A percentile compares a stretch with the other conserved stretches of the same genome.
These are phyloP conservation scores for Aphanomyces astaci DNA, from an alignment of 352 stramenopile species.

Conservation along the genomic window DNA sequence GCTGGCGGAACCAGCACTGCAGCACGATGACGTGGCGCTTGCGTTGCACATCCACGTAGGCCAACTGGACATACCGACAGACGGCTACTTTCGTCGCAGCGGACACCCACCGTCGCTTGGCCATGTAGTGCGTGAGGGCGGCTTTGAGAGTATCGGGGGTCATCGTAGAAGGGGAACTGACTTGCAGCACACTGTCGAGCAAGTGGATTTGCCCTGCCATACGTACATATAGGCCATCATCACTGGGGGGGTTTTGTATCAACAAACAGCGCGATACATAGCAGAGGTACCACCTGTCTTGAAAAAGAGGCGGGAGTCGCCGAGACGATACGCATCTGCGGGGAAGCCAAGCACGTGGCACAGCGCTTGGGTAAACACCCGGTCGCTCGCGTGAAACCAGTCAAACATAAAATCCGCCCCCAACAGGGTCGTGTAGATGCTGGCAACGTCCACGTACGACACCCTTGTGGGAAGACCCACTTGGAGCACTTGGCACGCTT, in stretches of 20 bases:
- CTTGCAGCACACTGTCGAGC: conserved; percentile 65
- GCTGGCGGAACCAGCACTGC: conserved; percentile 17
- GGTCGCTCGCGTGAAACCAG: conserved; percentile 73
- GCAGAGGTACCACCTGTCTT: conserved; percentile 62
- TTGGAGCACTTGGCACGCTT: conserved; percentile 69
- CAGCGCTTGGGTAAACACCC: conserved; percentile 78
- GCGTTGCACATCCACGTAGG: conserved; percentile 41
- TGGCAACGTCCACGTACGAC: conserved; percentile 70
- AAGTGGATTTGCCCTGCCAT: conserved; percentile 58
- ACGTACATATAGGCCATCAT: too few species aligned
- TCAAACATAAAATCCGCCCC: conserved; percentile 39
- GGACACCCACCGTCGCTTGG: conserved; percentile 73
- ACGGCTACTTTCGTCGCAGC: conserved; percentile 54
- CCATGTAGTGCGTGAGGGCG: conserved; percentile 49
- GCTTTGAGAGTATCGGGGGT: conserved; percentile 25
- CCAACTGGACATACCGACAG: conserved; percentile 54
- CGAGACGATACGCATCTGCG: conserved; percentile 60
- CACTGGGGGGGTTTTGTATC: too few species aligned
- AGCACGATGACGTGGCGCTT: background rate
- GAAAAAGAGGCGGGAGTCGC: conserved; percentile 77
- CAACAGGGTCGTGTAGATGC: conserved; percentile 70
- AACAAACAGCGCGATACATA: too few species aligned
- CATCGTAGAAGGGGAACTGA: conserved; percentile 28
- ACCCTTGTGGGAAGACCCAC: conserved; percentile 76
- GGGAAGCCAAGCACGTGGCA: conserved; percentile 68